Conservation (phyloP, 2,329 filamentous ascomycete genomes). For the Scedosporium apiospermum region DNA sequence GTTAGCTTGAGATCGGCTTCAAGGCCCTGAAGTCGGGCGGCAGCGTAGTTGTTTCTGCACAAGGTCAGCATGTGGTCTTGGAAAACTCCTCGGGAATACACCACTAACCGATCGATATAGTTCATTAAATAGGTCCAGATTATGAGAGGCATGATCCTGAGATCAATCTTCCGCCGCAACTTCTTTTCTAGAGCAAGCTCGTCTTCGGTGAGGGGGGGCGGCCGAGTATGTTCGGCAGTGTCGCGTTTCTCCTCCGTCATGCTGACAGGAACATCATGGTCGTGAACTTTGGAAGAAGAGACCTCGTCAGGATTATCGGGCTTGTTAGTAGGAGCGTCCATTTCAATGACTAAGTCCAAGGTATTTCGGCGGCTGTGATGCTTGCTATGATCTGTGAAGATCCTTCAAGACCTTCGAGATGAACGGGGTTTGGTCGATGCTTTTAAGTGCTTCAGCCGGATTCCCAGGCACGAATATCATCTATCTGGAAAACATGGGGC, state of each 20-base stretch:
- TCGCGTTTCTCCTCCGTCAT: not conserved
- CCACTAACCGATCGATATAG: slow-evolving; percentile 23
- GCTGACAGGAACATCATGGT: too few species aligned
- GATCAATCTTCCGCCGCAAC: slow-evolving; percentile 12
- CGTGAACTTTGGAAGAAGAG: too few species aligned
- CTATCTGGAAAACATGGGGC: not conserved
- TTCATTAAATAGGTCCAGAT: slow-evolving; percentile 30
- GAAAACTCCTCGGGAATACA: not conserved
- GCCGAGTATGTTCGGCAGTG: not conserved
- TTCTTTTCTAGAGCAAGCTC: slow-evolving; percentile 11
- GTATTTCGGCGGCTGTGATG: too few species aligned
- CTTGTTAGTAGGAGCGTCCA: too few species aligned
- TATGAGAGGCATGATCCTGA: slow-evolving; percentile 14
- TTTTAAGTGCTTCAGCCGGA: not conserved
- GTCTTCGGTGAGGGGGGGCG: slow-evolving; percentile 4
- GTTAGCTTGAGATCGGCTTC: slow-evolving; percentile 20
- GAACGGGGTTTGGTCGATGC: not conserved
- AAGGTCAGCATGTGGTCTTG: not conserved
- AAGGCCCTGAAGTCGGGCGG: slow-evolving; percentile 9
- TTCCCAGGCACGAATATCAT: not conserved
- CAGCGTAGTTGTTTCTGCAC: not conserved
- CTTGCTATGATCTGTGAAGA: too few species aligned
- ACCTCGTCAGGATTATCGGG: too few species aligned
- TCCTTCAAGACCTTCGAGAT: too few species aligned
- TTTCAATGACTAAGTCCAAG: too few species aligned